Evolutionary conservation across 495 filamentous ascomycete species (phyloP).

Genomic region (Aspergillus incahuasiensis): DNA sequence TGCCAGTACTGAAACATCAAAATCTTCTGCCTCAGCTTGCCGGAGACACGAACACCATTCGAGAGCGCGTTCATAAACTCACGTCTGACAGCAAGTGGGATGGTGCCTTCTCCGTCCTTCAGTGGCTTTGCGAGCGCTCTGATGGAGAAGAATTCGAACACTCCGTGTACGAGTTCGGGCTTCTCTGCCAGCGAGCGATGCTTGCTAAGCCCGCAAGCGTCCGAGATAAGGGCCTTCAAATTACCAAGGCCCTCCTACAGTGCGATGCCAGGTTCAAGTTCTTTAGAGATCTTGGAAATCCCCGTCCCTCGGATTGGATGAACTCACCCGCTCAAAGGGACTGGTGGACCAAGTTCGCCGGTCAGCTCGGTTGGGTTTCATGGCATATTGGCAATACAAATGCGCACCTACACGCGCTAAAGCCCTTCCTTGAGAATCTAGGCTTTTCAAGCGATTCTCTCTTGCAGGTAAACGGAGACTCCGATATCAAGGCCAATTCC

Average conservation of each 20-base stretch:
- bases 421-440: conserved; percentile 1
- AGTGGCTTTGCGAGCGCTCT: conserved; percentile 29
- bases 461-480: not conserved
- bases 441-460: not conserved
- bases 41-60: conserved; percentile 18
- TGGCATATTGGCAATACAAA: conserved; percentile 22
- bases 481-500: not conserved
- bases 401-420: conserved; percentile 3
- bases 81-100: conserved; percentile 21
- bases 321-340: not conserved
- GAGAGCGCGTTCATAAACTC: conserved; percentile 8
- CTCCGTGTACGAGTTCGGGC: conserved; percentile 27
- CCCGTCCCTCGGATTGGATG: conserved; percentile 13
- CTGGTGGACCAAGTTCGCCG: conserved; percentile 20
- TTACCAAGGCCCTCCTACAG: conserved; percentile 2
- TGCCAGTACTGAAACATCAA: conserved; percentile 23
- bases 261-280: conserved; percentile 16
- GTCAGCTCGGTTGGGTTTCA: conserved; percentile 29
- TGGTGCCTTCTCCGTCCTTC: conserved; percentile 17
- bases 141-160: conserved; percentile 23
- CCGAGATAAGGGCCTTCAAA: conserved; percentile 15
- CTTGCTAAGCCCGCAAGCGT: conserved; percentile 6
- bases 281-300: not conserved
- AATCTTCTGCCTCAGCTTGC: conserved; percentile 24
- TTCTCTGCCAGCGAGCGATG: conserved; percentile 28